phyloP scores from a whole-genome alignment of 352 stramenopile genomes.

The Globisporangium acanthophoron region DNA sequence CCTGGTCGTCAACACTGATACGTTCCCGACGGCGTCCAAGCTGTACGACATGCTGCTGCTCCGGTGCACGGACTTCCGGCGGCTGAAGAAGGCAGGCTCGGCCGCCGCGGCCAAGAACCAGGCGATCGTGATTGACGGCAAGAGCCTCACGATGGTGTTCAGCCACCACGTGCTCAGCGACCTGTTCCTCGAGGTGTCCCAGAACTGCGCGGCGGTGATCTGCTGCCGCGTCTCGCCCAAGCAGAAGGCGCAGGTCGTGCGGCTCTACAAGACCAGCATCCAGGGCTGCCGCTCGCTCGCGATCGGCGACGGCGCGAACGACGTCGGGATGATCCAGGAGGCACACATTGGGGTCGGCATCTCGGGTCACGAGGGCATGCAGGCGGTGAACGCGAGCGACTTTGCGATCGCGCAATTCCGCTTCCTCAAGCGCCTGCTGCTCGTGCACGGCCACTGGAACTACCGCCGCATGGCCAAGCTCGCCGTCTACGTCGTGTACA shows the following conservation, averaged over 20 bases:
- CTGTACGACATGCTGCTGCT: slow-evolving; percentile 59
- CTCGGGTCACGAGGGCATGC: slow-evolving; percentile 97
- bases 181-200: slow-evolving; percentile 81
- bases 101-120: slow-evolving; percentile 13
- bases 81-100: slow-evolving; percentile 21
- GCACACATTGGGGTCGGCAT: slow-evolving; percentile 98
- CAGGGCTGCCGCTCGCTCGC: slow-evolving; percentile 87
- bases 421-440: slow-evolving; percentile 93
- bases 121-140: slow-evolving; percentile 73
- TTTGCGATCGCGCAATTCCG: slow-evolving; percentile 99
- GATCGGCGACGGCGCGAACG: slow-evolving; percentile 99
- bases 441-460: slow-evolving; percentile 98
- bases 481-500: slow-evolving; percentile 98
- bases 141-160: slow-evolving; percentile 72
- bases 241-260: slow-evolving; percentile 89
- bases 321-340: slow-evolving; percentile 99
- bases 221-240: slow-evolving; percentile 90
- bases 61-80: slow-evolving; percentile 40
- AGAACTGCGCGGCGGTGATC: slow-evolving; percentile 83
- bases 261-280: slow-evolving; percentile 83
- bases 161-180: slow-evolving; percentile 62
- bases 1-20: slow-evolving; percentile 74
- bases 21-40: slow-evolving; percentile 34
- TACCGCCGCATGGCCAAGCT: slow-evolving; percentile 96
- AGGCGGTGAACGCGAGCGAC: slow-evolving; percentile 97